Conservation (phyloP, 371 early-diverging fungal species). For the Apophysomyces trapeziformis region DNA sequence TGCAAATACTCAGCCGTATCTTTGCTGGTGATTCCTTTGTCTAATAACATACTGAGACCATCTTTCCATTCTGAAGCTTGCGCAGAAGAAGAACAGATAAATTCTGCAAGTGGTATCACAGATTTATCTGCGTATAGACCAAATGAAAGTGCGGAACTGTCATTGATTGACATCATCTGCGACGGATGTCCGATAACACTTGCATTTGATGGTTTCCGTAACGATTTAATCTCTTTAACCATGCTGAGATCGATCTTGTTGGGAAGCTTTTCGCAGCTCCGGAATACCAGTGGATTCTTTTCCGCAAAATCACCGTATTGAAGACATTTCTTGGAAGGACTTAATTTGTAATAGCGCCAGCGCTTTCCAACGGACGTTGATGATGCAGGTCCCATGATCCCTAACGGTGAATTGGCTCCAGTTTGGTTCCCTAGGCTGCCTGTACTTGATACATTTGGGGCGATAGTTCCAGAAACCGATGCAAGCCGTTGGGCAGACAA, state of each 20-base stretch:
- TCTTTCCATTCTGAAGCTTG: constrained; percentile 83
- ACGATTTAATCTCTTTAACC: constrained; percentile 59
- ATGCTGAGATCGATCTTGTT: constrained; percentile 61
- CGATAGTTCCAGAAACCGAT: background rate
- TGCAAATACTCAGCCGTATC: constrained; percentile 69
- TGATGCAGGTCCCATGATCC: constrained; percentile 12
- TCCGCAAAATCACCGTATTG: constrained; percentile 76
- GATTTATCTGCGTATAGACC: constrained; percentile 54
- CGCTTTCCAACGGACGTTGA: constrained; percentile 27
- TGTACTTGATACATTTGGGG: background rate
- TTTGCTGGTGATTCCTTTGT: constrained; percentile 65
- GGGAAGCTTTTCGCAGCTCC: constrained; percentile 34
- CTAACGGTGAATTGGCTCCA: constrained; percentile 13
- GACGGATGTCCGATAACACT: constrained; percentile 9
- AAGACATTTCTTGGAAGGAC: constrained; percentile 61
- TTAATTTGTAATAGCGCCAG: constrained; percentile 70
- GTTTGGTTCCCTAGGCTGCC: background rate
- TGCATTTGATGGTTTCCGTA: constrained; percentile 29
- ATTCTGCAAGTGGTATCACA: constrained; percentile 55
- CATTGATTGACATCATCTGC: constrained; percentile 5
- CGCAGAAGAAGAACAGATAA: constrained; percentile 53
- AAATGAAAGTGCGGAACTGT: constrained; percentile 29
- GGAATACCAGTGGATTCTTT: constrained; percentile 34
- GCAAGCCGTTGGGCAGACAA: constrained; percentile 22
- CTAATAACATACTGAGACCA: constrained; percentile 76